A percentile compares a stretch with the other conserved stretches of the same genome.
Conservation (phyloP, 139 green algal genomes). For the Yamagishiella unicocca region DNA sequence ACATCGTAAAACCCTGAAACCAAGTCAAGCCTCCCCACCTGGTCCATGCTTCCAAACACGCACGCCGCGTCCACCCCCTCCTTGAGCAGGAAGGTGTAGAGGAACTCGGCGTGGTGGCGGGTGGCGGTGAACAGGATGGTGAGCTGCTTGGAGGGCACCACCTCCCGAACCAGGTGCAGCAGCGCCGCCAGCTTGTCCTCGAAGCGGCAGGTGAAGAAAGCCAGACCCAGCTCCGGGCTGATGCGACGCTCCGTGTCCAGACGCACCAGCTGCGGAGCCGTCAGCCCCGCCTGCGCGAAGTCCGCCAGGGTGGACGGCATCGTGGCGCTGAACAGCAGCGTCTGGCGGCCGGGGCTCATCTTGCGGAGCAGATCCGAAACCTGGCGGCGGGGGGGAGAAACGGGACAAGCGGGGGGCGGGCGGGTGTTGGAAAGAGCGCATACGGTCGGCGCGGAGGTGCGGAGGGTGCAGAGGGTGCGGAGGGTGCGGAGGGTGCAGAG, state of each 20-base stretch:
- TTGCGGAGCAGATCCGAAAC: constrained; percentile 80
- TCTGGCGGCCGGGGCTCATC: constrained; percentile 86
- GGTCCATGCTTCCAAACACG: constrained; percentile 97
- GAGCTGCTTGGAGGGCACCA: constrained; percentile 75
- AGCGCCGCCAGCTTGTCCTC: constrained; percentile 95
- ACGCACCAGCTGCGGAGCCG: constrained; percentile 90
- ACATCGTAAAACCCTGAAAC: no score
- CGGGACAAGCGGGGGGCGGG: background rate
- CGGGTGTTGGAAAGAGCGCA: background rate
- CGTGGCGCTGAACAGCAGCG: constrained; percentile 96
- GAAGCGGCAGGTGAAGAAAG: constrained; percentile 88
- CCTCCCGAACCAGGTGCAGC: constrained; percentile 89
- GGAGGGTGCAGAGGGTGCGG: background rate
- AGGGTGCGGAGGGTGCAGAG: no score
- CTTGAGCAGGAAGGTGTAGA: constrained; percentile 82
- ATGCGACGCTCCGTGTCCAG: constrained; percentile 95
- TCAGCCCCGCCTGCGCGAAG: constrained; percentile 81
- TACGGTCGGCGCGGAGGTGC: background rate
- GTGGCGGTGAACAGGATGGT: constrained; percentile 94
- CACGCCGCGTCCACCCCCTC: constrained; percentile 76
- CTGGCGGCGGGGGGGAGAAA: constrained; percentile 26
- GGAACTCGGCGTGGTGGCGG: constrained; percentile 95
- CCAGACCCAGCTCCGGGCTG: constrained; percentile 83
- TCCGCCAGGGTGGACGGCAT: constrained; percentile 93
- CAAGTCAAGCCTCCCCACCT: constrained; percentile 71